These are phyloP conservation scores for Kockovaella imperatae DNA, from an alignment of 768 basidiomycete species.

Conservation along the genomic window DNA sequence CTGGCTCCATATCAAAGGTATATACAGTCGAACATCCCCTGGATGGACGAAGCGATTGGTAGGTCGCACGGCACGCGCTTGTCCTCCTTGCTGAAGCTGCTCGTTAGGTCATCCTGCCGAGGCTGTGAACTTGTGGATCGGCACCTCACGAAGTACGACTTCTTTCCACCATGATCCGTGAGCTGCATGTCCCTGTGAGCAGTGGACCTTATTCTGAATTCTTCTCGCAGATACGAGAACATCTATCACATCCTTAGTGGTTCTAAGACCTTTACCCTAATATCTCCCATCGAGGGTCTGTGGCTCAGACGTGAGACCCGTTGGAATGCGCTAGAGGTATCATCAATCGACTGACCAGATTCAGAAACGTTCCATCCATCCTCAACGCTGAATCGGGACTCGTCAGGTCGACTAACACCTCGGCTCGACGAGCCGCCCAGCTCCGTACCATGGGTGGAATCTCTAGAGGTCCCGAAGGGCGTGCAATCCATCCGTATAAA, in stretches of 20 bases:
- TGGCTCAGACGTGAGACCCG: conserved; percentile 60
- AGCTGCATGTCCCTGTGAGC: neutral
- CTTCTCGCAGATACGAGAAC: conserved; percentile 83
- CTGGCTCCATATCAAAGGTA: conserved; percentile 58
- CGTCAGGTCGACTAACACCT: conserved; percentile 5
- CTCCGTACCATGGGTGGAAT: conserved; percentile 66
- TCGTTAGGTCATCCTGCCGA: conserved; percentile 60
- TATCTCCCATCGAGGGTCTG: conserved; percentile 85
- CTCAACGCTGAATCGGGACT: conserved; percentile 14
- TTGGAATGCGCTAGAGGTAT: neutral
- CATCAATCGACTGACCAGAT: neutral
- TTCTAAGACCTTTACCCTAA: conserved; percentile 71
- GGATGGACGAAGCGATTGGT: conserved; percentile 76
- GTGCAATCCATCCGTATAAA: conserved; percentile 62
- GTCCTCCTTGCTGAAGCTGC: conserved; percentile 2
- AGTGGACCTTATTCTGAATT: neutral
- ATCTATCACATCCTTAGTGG: conserved; percentile 82
- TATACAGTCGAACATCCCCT: conserved; percentile 61
- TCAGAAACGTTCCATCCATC: conserved; percentile 25
- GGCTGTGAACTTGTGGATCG: conserved; percentile 91
- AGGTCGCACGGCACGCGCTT: conserved; percentile 24
- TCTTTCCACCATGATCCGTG: conserved; percentile 65
- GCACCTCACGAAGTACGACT: conserved; percentile 65
- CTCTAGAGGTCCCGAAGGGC: conserved; percentile 44
- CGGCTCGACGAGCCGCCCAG: conserved; percentile 9